Percentiles rank a stretch among this genome's conserved stretches.
These are phyloP conservation scores for Podospora didyma DNA, from an alignment of 495 filamentous ascomycete genomes.

Conservation along the genomic window DNA sequence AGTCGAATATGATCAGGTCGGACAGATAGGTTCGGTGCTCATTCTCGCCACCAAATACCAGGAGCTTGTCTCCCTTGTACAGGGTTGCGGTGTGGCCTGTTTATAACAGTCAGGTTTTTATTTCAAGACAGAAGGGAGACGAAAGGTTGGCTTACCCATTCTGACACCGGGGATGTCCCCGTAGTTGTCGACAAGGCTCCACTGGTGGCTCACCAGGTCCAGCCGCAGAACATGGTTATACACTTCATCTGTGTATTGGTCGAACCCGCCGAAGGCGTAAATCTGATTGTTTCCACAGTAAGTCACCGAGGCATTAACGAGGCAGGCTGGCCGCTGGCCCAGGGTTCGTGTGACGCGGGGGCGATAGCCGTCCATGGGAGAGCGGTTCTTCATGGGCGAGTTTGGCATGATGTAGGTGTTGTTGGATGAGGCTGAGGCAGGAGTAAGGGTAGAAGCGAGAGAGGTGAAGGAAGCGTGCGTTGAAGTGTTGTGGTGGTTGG, in stretches of 20 bases:
- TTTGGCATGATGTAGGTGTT: slow-evolving; percentile 84
- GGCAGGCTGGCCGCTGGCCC: slow-evolving; percentile 85
- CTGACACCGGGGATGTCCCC: slow-evolving; percentile 96
- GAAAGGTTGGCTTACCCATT: slow-evolving; percentile 67
- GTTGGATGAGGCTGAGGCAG: slow-evolving; percentile 56
- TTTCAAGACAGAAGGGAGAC: not conserved
- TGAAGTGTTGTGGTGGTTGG: not conserved
- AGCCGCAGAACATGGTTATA: slow-evolving; percentile 95
- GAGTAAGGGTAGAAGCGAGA: slow-evolving; percentile 27
- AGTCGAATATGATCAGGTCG: slow-evolving; percentile 92
- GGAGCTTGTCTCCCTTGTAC: slow-evolving; percentile 87
- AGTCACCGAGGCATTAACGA: slow-evolving; percentile 96
- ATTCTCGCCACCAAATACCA: slow-evolving; percentile 97
- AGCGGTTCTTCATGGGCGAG: slow-evolving; percentile 63
- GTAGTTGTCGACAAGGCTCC: slow-evolving; percentile 96
- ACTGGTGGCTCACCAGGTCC: slow-evolving; percentile 80
- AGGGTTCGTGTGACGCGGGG: slow-evolving; percentile 76
- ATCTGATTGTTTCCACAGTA: slow-evolving; percentile 95
- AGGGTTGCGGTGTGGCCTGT: slow-evolving; percentile 92
- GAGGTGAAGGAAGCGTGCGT: slow-evolving; percentile 23
- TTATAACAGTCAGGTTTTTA: not conserved
- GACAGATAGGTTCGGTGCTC: slow-evolving; percentile 93
- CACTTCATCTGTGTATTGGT: slow-evolving; percentile 98
- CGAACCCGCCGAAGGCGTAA: slow-evolving; percentile 98
- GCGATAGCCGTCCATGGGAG: slow-evolving; percentile 64